phyloP scores from a whole-genome alignment of 2,329 filamentous ascomycete genomes.

The Penicillium sp. region DNA sequence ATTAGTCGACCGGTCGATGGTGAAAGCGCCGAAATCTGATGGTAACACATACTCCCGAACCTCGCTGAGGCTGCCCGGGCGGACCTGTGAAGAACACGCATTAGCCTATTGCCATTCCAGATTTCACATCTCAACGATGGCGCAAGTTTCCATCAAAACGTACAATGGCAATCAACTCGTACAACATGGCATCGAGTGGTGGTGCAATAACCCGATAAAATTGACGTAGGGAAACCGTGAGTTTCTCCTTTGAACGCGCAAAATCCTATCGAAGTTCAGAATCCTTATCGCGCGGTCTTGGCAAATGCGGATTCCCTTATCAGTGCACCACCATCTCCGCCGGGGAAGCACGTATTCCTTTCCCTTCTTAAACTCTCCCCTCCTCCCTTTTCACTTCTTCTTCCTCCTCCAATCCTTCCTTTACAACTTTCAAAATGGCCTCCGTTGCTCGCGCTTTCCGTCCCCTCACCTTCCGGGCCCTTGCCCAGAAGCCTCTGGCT shows the following conservation, averaged over 20 bases:
- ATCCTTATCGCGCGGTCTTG: slow-evolving; percentile 32
- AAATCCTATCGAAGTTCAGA: slow-evolving; percentile 26
- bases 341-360: slow-evolving; percentile 27
- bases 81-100: slow-evolving; percentile 63
- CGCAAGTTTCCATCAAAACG: slow-evolving; percentile 33
- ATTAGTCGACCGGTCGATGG: slow-evolving; percentile 9
- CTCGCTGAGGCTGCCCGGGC: slow-evolving; percentile 83
- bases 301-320: slow-evolving; percentile 23
- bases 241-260: slow-evolving; percentile 16
- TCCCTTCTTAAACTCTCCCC: slow-evolving; percentile 29
- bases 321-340: slow-evolving; percentile 17
- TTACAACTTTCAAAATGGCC: slow-evolving; percentile 32
- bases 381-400: slow-evolving; percentile 17
- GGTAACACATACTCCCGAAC: slow-evolving; percentile 79
- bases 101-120: slow-evolving; percentile 10
- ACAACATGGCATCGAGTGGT: slow-evolving; percentile 68
- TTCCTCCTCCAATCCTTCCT: slow-evolving; percentile 9
- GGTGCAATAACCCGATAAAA: slow-evolving; percentile 19
- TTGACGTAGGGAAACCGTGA: slow-evolving; percentile 14
- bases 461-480: slow-evolving; percentile 37
- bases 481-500: slow-evolving; percentile 38
- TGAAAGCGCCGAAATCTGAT: slow-evolving; percentile 4
- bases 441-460: slow-evolving; percentile 36
- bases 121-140: neutral
- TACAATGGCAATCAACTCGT: slow-evolving; percentile 96